Evolutionary conservation across 2,329 filamentous ascomycete genomes (phyloP), one percentile per base, ranked within the genome.

Genomic region (Colletotrichum brevisporum): DNA sequence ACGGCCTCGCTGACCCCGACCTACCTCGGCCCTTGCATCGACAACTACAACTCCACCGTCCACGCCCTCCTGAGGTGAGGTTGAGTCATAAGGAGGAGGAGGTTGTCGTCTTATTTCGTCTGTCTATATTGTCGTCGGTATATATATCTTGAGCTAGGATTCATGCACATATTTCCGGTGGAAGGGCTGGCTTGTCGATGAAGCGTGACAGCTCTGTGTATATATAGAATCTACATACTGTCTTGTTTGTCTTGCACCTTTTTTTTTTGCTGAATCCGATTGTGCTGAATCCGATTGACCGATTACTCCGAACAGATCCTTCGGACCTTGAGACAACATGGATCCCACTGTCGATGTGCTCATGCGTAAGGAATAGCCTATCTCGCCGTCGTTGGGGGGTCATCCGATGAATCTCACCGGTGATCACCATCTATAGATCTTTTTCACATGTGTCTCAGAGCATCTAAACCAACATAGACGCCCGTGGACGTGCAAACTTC

Each of bases 1-100:
- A 80, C 79, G 1, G 72, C 70, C 21, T 77, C 77, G 26, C 65
- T 80, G 31, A 77, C 76, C 9, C 67, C 72, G 36, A 71, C 75
- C 15, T 73, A 71, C 41, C 76, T 78, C 9, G 78, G 78, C 5
- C 59, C 72, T 4, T 80, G 78, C 58, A 73, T 79, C 26, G 58
- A 58, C 43, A 63, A 31, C 36, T 69, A 61, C 53, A 72, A 72
- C 54, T 72, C 71, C 2, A 72, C 70, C 43, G 50, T 72, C 15
- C 41, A 52, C n/a, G 63, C 36, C 4, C 71, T 72, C 10, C 50
- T 72, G 56, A 63, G 70, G 8, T 72, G 55, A 36, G 8, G 6
- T 10, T 6, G 31, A 10, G 21, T 24, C 2, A 24, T 2, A 24
- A 24, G 8, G 0, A 36, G 31, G 31, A 1, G 2, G 31, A 36